phyloP scores from a whole-genome alignment of 148 eudicot species.

The Rhododendron mucronatum region DNA sequence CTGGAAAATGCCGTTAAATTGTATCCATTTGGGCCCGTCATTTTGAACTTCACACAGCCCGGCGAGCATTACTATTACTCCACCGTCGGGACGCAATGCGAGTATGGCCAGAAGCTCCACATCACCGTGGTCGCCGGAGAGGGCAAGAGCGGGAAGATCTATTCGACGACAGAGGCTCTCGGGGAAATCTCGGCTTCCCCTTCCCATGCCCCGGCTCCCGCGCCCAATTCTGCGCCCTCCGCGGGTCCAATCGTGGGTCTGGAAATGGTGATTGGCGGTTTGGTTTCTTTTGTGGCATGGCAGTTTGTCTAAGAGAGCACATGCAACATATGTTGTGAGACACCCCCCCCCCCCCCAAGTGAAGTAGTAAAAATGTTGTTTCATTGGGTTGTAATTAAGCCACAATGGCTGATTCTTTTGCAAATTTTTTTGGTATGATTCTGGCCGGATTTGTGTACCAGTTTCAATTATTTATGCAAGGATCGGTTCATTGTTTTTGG shows the following conservation, averaged over 20 bases:
- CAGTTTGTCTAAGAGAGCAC: neutral
- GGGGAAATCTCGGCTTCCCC: neutral
- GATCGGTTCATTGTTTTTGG: neutral
- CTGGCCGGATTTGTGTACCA: neutral
- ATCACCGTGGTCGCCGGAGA: conserved; percentile 28
- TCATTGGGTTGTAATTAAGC: neutral
- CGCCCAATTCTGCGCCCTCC: neutral
- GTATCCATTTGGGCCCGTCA: conserved; percentile 33
- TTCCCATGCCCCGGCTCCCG: neutral
- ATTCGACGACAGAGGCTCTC: neutral
- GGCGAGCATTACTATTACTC: conserved; percentile 59
- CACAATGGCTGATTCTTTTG: neutral
- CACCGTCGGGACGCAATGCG: conserved; percentile 53
- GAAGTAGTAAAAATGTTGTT: neutral
- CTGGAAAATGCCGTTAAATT: conserved; percentile 22
- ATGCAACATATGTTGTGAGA: neutral
- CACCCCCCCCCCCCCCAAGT: neutral
- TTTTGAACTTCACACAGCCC: conserved; percentile 24
- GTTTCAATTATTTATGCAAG: neutral
- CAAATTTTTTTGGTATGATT: neutral
- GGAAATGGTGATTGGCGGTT: neutral
- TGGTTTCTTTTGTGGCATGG: neutral
- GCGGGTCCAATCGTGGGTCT: too few species aligned
- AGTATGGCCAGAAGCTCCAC: conserved; percentile 53
- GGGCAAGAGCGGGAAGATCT: conserved; percentile 10